Evolutionary conservation across 2,329 filamentous ascomycete genomes (phyloP), one percentile per base, ranked within the genome.

Genomic region (Diaporthe nobilis): DNA sequence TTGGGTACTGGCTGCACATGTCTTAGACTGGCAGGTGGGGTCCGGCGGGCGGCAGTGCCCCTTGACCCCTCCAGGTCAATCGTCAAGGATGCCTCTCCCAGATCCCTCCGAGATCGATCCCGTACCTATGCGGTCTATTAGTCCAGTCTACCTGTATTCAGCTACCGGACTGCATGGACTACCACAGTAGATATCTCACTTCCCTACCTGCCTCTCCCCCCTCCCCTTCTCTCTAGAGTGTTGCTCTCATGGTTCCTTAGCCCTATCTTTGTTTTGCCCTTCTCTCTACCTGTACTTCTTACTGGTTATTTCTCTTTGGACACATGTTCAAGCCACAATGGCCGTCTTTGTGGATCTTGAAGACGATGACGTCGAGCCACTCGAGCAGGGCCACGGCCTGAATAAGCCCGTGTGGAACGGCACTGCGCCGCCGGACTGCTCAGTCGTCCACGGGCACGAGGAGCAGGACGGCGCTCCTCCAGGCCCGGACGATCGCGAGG

Each of bases 311-410:
- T 37, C 47, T 53, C 34, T 67, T 67, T 34, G 37, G 34, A 44
- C 37, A 20, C 68, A 37, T n/a, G 57, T 51, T 4, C 15, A 15
- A n/a, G 20, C 55, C 74, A 75, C 67, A 74, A 83, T 83, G 82
- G 82, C 81, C n/a, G 75, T 82, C 65, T 83, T 83, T 72, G 82
- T 83, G 72, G 82, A 83, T 67, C 78, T 83, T 15, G 78, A 76
- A 74, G 81, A 82, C 72, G 81, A 82, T 72, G 82, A 82, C 49
- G 78, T 79, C 53, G 81, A 82, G 51, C 79, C 81, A 12, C 77
- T 78, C 22, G 73, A 78, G 47, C 79, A 81, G 57, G 71, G 60
- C 49, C 77, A 78, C 65, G 77, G 78, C 72, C 76, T 75, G 67
- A 68, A 76, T 39, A 79, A 79, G 51, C 80, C 80, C 53, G 77